A percentile compares a stretch with the other conserved stretches of the same genome.
Conservation (phyloP, 1,284 basidiomycete genomes). For the Clitocybe nebularis region DNA sequence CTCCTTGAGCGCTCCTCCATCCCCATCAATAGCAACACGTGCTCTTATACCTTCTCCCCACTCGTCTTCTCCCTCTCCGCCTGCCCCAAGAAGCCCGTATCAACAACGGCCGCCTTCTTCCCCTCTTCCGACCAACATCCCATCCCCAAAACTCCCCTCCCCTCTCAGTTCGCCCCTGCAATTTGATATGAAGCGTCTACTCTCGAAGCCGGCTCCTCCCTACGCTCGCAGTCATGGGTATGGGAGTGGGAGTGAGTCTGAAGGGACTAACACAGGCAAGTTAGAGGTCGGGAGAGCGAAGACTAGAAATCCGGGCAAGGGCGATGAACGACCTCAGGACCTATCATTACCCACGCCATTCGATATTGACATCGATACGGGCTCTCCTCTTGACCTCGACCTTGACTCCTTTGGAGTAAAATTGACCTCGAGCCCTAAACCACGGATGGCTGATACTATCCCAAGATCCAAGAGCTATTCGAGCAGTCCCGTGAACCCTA, state of each 20-base stretch:
- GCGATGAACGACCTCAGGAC: background rate
- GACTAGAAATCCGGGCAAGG: too few relatives aligned
- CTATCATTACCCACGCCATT: slow-evolving; percentile 1
- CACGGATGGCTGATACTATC: too few relatives aligned
- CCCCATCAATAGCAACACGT: background rate
- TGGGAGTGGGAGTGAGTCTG: slow-evolving; percentile 16
- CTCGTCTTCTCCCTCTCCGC: background rate
- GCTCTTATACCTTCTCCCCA: background rate
- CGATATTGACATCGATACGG: slow-evolving; percentile 5
- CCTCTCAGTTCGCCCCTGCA: slow-evolving; percentile 16
- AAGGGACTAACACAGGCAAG: slow-evolving; percentile 5
- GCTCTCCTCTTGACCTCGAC: slow-evolving; percentile 6
- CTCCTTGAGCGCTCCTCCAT: background rate
- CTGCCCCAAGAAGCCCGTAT: background rate
- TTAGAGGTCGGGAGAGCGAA: background rate
- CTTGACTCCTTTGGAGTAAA: background rate
- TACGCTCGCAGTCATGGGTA: slow-evolving; percentile 11
- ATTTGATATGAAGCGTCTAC: slow-evolving; percentile 26
- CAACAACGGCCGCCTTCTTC: background rate
- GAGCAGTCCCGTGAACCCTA: background rate
- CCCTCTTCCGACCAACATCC: background rate
- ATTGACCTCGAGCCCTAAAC: too few relatives aligned
- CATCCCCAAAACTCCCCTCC: slow-evolving; percentile 4
- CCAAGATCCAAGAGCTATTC: background rate
- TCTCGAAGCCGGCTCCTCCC: slow-evolving; percentile 25